Base-by-base conservation (phyloP, 192 early-diverging fungal species). In the Jimgerdemannia flammicorona region DNA sequence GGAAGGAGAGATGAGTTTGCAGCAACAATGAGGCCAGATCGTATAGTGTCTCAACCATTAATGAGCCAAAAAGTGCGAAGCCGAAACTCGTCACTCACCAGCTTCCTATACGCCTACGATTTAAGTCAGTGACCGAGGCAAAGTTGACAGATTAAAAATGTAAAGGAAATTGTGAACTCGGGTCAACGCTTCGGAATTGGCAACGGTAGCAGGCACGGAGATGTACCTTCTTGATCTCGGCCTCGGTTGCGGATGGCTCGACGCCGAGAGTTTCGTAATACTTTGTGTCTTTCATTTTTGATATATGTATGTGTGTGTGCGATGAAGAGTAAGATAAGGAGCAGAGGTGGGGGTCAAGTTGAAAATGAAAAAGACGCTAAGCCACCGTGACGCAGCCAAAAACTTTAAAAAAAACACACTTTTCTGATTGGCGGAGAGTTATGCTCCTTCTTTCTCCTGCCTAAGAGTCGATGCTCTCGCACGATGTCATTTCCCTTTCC, bases 51-150 rank as follows among this genome's bases (percentile, higher is more conserved):
- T 3, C 3, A 11, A 40, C 19, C 29, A 40, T 7, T 64, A 29
- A 3, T 9, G 7, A 11, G 0, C 4, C 20, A 20, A 59, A 63
- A 29, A 43, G 42, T 43, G 17, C 18, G 43, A 64, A 17, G 63
- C 42, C 18, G 71, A 7, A 63, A 7, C n/a, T 29, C 29, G 29
- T 29, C 29, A 29, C 74, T 79, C 80, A 83, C 84, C 70, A 89
- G 69, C 75, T 87, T 89, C 69, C 85, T 82, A 64, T 89, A 89
- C 3, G 88, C 83, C 88, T 89, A 8, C 4, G 65, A 76, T 4
- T 64, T 14, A 72, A 17, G n/a, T 72, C 39, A 44, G 20, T 41
- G 65, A 69, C 8, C 19, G 65, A 64, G n/a, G 29, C n/a, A 43
- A 75, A 40, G 66, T 64, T 54, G 29, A 29, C 29, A 29, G 29